Percentiles rank a stretch among this genome's conserved stretches.
Conservation (phyloP, 1,284 basidiomycete genomes). For the Boletus semigastroideus region DNA sequence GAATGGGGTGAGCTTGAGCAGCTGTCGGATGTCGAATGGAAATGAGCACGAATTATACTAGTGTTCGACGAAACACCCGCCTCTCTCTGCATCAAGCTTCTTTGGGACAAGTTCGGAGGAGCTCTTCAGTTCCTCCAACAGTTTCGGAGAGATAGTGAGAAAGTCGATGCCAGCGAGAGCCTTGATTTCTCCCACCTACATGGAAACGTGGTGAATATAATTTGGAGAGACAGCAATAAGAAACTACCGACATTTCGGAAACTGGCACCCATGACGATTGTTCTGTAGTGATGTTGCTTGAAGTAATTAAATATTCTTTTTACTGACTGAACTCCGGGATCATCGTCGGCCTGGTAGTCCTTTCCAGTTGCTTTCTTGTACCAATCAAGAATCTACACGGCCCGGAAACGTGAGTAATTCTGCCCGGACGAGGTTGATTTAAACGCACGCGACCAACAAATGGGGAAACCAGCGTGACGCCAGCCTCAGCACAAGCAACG, state of each 20-base stretch:
- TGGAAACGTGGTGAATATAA: background rate
- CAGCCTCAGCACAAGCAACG: slow-evolving; percentile 96
- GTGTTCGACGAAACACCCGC: slow-evolving; percentile 39
- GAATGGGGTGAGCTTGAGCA: slow-evolving; percentile 58
- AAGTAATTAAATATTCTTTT: slow-evolving; percentile 98
- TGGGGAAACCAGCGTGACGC: slow-evolving; percentile 95
- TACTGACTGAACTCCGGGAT: slow-evolving; percentile 96
- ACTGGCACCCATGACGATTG: slow-evolving; percentile 97
- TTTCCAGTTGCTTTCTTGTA: slow-evolving; percentile 88
- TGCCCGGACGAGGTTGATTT: background rate
- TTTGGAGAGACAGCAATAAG: background rate
- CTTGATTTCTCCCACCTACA: slow-evolving; percentile 86
- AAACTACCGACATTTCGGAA: slow-evolving; percentile 84
- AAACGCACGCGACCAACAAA: slow-evolving; percentile 92
- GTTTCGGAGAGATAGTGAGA: slow-evolving; percentile 89
- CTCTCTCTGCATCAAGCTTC: slow-evolving; percentile 74
- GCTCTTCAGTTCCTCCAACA: slow-evolving; percentile 89
- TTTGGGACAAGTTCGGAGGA: slow-evolving; percentile 76
- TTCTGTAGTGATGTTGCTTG: slow-evolving; percentile 94
- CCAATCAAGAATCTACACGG: slow-evolving; percentile 85
- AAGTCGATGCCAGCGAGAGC: slow-evolving; percentile 95
- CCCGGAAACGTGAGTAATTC: background rate
- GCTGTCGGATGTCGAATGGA: slow-evolving; percentile 35
- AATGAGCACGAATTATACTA: background rate
- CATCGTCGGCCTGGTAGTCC: slow-evolving; percentile 82